Percentiles rank a stretch among this genome's conserved stretches.
Conservation (phyloP, 192 early-diverging fungal genomes). For the Podila horticola region DNA sequence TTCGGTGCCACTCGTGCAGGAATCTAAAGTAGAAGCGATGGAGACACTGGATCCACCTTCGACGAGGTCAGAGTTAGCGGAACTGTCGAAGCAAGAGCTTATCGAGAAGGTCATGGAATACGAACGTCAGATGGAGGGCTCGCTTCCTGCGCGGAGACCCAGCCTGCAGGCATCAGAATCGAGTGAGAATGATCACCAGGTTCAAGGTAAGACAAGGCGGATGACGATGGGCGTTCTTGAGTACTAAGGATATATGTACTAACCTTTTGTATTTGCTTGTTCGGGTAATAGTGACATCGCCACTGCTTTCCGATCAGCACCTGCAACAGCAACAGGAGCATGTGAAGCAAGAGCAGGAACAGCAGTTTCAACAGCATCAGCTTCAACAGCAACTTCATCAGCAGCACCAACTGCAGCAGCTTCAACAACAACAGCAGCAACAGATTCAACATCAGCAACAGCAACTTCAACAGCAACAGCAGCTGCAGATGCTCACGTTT, state of each 20-base stretch:
- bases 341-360: neutral
- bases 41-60: slow-evolving; percentile 21
- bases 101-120: slow-evolving; percentile 52
- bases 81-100: slow-evolving; percentile 38
- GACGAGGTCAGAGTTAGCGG: slow-evolving; percentile 32
- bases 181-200: neutral
- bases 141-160: slow-evolving; percentile 12
- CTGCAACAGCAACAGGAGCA: neutral
- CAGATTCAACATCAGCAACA: slow-evolving; percentile 10
- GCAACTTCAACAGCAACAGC: slow-evolving; percentile 13
- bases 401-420: neutral
- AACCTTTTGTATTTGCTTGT: neutral
- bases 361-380: neutral
- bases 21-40: slow-evolving; percentile 21
- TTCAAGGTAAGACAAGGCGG: slow-evolving; percentile 6
- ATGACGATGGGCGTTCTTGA: too few relatives aligned
- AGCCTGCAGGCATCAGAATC: slow-evolving; percentile 20
- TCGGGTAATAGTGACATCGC: neutral
- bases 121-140: slow-evolving; percentile 43
- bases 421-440: neutral
- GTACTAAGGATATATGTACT: neutral
- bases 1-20: neutral
- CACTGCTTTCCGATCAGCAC: neutral
- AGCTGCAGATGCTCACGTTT: slow-evolving; percentile 22
- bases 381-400: neutral